Evolutionary conservation across 2,329 filamentous ascomycete genomes (phyloP).

Genomic region (Acrocalymma vagum): DNA sequence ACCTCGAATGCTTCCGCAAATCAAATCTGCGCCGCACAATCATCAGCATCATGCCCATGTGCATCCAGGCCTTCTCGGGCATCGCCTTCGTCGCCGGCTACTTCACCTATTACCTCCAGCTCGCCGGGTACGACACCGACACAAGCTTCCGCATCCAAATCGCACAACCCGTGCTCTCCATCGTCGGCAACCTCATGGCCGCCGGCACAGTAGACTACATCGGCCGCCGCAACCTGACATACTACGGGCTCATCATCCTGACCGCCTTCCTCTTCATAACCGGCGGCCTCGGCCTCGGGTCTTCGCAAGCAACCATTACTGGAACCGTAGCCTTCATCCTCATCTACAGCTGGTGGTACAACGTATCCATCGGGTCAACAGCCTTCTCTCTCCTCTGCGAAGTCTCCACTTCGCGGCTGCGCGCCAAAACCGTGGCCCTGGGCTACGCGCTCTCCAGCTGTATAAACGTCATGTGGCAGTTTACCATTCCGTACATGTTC

Average conservation of each 20-base stretch:
- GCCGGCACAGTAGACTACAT: constrained; percentile 4
- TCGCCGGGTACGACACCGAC: constrained; percentile 46
- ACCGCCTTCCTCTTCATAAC: constrained; percentile 9
- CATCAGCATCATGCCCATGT: constrained; percentile 60
- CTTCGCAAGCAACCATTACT: constrained; percentile 41
- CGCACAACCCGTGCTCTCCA: constrained; percentile 63
- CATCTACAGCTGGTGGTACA: constrained; percentile 71
- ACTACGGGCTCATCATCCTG: constrained; percentile 5
- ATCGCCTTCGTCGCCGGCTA: constrained; percentile 31
- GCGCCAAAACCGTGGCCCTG: constrained; percentile 70
- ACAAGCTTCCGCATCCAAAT: constrained; percentile 49
- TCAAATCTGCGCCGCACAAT: constrained; percentile 78
- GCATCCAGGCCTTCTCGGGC: constrained; percentile 45
- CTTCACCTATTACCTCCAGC: constrained; percentile 52
- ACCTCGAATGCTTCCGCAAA: constrained; percentile 82
- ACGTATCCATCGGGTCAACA: constrained; percentile 83
- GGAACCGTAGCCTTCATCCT: constrained; percentile 36
- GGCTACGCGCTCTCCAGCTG: constrained; percentile 39
- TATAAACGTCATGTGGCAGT: constrained; percentile 37
- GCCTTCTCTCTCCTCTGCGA: constrained; percentile 86
- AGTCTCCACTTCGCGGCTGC: constrained; percentile 77
- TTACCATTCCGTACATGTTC: constrained; percentile 13
- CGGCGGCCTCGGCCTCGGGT: constrained; percentile 5
- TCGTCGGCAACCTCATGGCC: constrained; percentile 67
- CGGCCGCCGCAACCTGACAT: constrained; percentile 8